Conservation (phyloP, 768 basidiomycete species). For the Amanita molliuscula region DNA sequence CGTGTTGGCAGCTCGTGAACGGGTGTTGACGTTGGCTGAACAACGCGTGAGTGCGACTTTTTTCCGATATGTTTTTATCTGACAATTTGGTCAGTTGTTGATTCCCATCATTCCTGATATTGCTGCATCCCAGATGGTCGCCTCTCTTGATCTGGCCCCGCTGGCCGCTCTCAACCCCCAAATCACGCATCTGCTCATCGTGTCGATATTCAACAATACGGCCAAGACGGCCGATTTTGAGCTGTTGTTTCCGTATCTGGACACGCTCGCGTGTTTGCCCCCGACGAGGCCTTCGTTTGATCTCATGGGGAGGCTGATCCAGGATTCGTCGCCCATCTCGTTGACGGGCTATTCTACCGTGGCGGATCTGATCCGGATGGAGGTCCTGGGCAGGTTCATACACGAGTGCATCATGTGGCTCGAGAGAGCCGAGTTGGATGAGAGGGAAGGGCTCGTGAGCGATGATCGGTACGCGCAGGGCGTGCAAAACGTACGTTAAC, state of each 20-base stretch:
- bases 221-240: conserved; percentile 21
- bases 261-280: conserved; percentile 54
- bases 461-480: conserved; percentile 69
- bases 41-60: conserved; percentile 39
- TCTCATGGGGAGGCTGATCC: conserved; percentile 56
- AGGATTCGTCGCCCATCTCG: conserved; percentile 44
- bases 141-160: conserved; percentile 55
- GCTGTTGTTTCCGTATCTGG: conserved; percentile 43
- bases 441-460: conserved; percentile 54
- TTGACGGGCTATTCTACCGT: conserved; percentile 40
- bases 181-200: conserved; percentile 58
- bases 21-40: conserved; percentile 66
- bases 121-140: conserved; percentile 41
- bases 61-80: background rate
- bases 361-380: conserved; percentile 51
- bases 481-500: conserved; percentile 50
- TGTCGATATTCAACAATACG: conserved; percentile 40
- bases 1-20: conserved; percentile 56
- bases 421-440: conserved; percentile 59
- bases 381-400: conserved; percentile 62
- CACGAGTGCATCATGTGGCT: conserved; percentile 62
- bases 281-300: conserved; percentile 69
- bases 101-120: conserved; percentile 38
- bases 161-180: conserved; percentile 61
- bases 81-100: conserved; percentile 31